Base-by-base conservation (phyloP, 192 early-diverging fungal genomes). In the Entomortierella beljakovae region DNA sequence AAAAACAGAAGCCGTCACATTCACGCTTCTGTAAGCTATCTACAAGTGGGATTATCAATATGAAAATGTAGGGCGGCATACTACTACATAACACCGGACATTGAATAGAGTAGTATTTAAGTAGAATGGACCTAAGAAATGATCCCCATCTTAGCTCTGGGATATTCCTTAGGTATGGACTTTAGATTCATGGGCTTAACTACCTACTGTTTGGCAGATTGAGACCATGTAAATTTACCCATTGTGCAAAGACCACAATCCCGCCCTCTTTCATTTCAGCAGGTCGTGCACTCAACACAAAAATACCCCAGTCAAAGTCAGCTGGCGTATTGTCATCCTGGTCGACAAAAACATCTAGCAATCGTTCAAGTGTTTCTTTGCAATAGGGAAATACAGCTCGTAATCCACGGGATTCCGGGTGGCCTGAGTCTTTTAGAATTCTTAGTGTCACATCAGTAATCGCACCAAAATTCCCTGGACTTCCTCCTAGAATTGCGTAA, bases 381-480 rank as follows among this genome's bases (percentile, higher is more conserved):
- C 15, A 20, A 26, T 61, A 80, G 34, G 54, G 61, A 29, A 22
- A 64, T 26, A 33, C 1, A 23, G 33, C 53, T 28, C 68, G 37
- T 18, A 80, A 31, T 18, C 75, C 75, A 51, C 70, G 66, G 32
- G 80, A 81, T 26, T 64, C 26, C 0, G 64, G 64, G 50, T 81
- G 20, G 49, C 73, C 80, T 26, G 72, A 46, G 26, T 81, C 80
- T 29, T 35, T 32, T 34, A 43, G 58, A 9, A 73, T 60, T 22
- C 28, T 42, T 23, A 73, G 29, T 1, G 70, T 73, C n/a, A 68
- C 65, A 38, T 81, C 33, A 3, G 80, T 81, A 28, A 80, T 2
- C 54, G 70, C 77, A n/a, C 77, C 77, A 80, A 80, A 80, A 56
- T 80, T 80, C 61, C 77, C 77, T 32, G 77, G 77, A 56, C 68